Evolutionary conservation across 2,329 filamentous ascomycete species (phyloP).

Genomic region (Penicillium rolfsii): DNA sequence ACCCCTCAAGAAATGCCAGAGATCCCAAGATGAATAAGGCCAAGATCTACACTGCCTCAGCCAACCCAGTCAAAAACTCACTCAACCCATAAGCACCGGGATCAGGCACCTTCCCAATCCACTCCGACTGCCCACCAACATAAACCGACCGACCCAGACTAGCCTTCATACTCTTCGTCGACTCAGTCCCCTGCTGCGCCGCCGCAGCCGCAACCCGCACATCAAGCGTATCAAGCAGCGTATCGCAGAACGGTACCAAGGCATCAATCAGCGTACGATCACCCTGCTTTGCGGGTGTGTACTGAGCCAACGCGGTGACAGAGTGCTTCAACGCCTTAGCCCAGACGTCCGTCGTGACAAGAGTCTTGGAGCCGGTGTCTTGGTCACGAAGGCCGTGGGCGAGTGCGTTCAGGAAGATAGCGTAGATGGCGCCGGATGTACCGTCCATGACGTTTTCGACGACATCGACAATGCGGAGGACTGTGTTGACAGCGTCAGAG

Average conservation of each 20-base stretch:
- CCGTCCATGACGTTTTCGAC: constrained; percentile 75
- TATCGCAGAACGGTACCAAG: constrained; percentile 81
- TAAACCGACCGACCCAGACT: constrained; percentile 84
- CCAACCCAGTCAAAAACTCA: constrained; percentile 79
- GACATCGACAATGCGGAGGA: constrained; percentile 63
- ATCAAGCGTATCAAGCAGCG: constrained; percentile 66
- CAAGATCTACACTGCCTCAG: constrained; percentile 50
- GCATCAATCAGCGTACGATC: constrained; percentile 92
- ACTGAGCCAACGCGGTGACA: constrained; percentile 71
- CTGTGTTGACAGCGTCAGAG: constrained; percentile 62
- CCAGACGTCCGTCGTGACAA: constrained; percentile 59
- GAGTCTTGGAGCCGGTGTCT: constrained; percentile 48
- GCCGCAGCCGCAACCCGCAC: constrained; percentile 74
- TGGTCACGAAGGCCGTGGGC: constrained; percentile 67
- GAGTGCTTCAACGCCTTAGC: constrained; percentile 72
- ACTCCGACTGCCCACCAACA: constrained; percentile 66
- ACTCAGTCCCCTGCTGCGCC: constrained; percentile 73
- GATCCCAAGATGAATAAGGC: constrained; percentile 9
- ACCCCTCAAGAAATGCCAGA: neutral
- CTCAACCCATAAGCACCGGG: constrained; percentile 79
- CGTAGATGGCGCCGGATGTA: constrained; percentile 75
- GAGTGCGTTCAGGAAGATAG: constrained; percentile 88
- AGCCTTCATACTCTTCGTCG: constrained; percentile 89
- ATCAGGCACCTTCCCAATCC: constrained; percentile 75
- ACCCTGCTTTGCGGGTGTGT: constrained; percentile 86